phyloP scores from a whole-genome alignment of 306 rosid genomes.

The Betula pendula region DNA sequence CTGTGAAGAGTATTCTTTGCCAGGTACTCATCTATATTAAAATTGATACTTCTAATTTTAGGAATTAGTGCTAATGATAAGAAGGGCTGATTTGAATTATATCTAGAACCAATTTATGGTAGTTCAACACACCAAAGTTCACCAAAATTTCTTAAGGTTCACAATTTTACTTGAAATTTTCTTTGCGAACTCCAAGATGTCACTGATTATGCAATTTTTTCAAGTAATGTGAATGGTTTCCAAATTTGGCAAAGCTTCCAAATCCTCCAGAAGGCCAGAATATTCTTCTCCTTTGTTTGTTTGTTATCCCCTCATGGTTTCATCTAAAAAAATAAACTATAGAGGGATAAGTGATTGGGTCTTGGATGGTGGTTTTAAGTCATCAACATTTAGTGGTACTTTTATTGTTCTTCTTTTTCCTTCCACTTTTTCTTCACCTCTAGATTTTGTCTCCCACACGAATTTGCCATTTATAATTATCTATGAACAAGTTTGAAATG shows the following conservation, averaged over 20 bases:
- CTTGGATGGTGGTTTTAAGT: not conserved
- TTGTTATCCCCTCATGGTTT: not conserved
- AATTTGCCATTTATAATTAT: not conserved
- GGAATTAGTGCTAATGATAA: slow-evolving; percentile 6
- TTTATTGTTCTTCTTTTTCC: not conserved
- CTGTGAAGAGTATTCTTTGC: slow-evolving; percentile 76
- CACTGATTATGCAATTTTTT: not conserved
- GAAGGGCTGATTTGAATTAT: not conserved
- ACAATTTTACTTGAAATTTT: not conserved
- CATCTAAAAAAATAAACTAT: not conserved
- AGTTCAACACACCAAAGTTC: not conserved
- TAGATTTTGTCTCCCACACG: not conserved
- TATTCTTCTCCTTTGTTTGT: not conserved
- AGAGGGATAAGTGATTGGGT: too few relatives aligned
- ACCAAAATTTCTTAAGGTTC: not conserved
- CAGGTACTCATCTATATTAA: slow-evolving; percentile 59
- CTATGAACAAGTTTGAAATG: not conserved
- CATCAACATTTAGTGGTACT: not conserved
- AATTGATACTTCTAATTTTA: not conserved
- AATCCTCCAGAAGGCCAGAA: not conserved
- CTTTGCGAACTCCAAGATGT: not conserved
- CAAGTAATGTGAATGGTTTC: not conserved
- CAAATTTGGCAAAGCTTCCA: not conserved
- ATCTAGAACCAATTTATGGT: not conserved
- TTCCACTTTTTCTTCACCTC: not conserved